phyloP scores from a whole-genome alignment of 176 grass and related monocot genomes.

The sorghum (Sorghum bicolor) region Sorghum_bicolor_NCBIv3 NC_012874.2:6762501-6763000 shows the following conservation, averaged over 20 bases:
- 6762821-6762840: neutral
- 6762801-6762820: neutral
- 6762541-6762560: neutral
- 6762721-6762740: neutral
- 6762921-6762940: neutral
- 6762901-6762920: constrained; percentile 30
- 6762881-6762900: constrained; percentile 15
- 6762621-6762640: neutral
- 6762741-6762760: too few relatives aligned
- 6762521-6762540: neutral
- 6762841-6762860: neutral
- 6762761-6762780: too few relatives aligned
- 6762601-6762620: neutral
- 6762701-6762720: neutral
- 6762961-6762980: neutral
- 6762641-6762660: neutral
- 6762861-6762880: neutral
- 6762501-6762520: neutral
- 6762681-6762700: neutral
- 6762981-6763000: neutral
- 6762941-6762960: neutral
- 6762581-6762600: neutral
- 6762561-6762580: neutral
- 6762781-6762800: too few relatives aligned
- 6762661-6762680: neutral